These are phyloP conservation scores for Cryptosporidium viatorum DNA, from an alignment of 169 alveolate genomes.

Conservation along the genomic window DNA sequence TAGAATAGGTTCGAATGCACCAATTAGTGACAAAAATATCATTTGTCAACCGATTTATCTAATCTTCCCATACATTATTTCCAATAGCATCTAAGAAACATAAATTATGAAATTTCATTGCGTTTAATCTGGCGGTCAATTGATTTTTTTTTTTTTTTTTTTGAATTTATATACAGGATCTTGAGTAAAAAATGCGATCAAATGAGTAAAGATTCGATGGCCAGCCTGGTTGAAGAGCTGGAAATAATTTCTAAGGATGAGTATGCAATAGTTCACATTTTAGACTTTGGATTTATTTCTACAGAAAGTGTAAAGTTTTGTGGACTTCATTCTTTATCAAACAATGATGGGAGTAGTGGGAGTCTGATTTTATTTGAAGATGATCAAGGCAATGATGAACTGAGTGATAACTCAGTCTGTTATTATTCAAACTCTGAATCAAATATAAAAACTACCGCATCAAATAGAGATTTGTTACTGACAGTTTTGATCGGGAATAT, in stretches of 20 bases:
- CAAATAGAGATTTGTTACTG: not conserved
- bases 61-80: not conserved
- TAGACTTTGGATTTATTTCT: conserved; percentile 63
- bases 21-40: conserved; percentile 42
- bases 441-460: not conserved
- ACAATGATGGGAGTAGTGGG: conserved; percentile 14
- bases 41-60: not conserved
- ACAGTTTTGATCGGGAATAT: conserved; percentile 40
- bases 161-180: too few relatives aligned
- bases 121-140: not conserved
- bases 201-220: conserved; percentile 3
- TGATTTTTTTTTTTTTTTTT: not conserved
- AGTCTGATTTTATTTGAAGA: conserved; percentile 51
- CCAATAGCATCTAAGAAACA: not conserved
- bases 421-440: not conserved
- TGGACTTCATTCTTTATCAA: conserved; percentile 1
- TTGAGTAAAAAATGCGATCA: not conserved
- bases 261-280: conserved; percentile 10
- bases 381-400: not conserved
- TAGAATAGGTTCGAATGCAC: conserved; percentile 60
- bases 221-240: conserved; percentile 21
- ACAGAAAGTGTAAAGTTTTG: conserved; percentile 19
- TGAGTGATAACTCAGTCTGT: not conserved
- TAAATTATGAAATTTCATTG: not conserved
- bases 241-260: conserved; percentile 33